Percentiles rank a stretch among this genome's conserved stretches.
Evolutionary conservation across 176 grass and related monocot species (phyloP).

Genomic region (Sorghum bicolor): Sorghum_bicolor_NCBIv3 NC_012873.2:64900001-64900500

Average conservation of each 20-base stretch:
- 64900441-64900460: background rate
- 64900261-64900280: conserved; percentile 45
- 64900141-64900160: conserved; percentile 63
- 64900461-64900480: conserved; percentile 29
- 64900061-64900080: conserved; percentile 8
- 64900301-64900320: conserved; percentile 65
- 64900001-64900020: background rate
- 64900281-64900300: conserved; percentile 69
- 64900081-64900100: conserved; percentile 43
- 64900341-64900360: background rate
- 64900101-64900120: conserved; percentile 35
- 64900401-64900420: conserved; percentile 14
- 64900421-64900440: conserved; percentile 29
- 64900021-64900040: background rate
- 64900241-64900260: conserved; percentile 47
- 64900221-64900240: conserved; percentile 27
- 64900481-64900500: conserved; percentile 46
- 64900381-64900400: background rate
- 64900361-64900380: background rate
- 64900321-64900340: conserved; percentile 35
- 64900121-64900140: conserved; percentile 53
- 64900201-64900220: conserved; percentile 38
- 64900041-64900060: background rate
- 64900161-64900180: conserved; percentile 82
- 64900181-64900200: conserved; percentile 60